phyloP scores from a whole-genome alignment of 2,329 filamentous ascomycete genomes.

The Epichloe sylvatica region DNA sequence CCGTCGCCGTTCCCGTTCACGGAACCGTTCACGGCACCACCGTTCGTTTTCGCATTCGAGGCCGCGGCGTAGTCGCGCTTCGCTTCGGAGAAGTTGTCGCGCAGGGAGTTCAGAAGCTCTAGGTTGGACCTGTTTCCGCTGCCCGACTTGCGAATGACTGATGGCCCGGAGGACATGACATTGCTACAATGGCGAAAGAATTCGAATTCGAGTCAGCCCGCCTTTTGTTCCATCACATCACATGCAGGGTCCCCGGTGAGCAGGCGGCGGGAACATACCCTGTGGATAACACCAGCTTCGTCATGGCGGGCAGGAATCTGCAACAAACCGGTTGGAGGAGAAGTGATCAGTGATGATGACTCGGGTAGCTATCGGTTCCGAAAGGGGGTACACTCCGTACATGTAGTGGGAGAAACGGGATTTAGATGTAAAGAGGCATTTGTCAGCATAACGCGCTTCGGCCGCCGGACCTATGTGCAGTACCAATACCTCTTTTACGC shows the following conservation, averaged over 20 bases:
- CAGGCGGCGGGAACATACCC: conserved; percentile 44
- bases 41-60: conserved; percentile 15
- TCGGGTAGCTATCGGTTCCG: neutral
- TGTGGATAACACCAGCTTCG: conserved; percentile 74
- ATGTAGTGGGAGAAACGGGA: too few relatives aligned
- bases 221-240: neutral
- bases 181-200: conserved; percentile 38
- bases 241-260: conserved; percentile 3
- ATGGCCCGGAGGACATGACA: conserved; percentile 71
- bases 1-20: conserved; percentile 15
- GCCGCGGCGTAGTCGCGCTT: conserved; percentile 44
- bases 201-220: neutral
- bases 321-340: neutral
- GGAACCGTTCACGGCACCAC: conserved; percentile 15
- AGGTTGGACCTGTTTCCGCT: conserved; percentile 70
- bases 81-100: conserved; percentile 65
- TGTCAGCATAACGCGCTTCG: neutral
- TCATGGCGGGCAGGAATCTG: conserved; percentile 31
- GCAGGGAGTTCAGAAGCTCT: conserved; percentile 79
- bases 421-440: too few relatives aligned
- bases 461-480: too few relatives aligned
- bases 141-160: conserved; percentile 66
- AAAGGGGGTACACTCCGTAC: too few relatives aligned
- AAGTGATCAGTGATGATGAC: neutral
- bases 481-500: too few relatives aligned